Percentiles rank a stretch among this genome's conserved stretches.
These are phyloP conservation scores for Salix brachista DNA, from an alignment of 345 rosid genomes.

Conservation along the genomic window DNA sequence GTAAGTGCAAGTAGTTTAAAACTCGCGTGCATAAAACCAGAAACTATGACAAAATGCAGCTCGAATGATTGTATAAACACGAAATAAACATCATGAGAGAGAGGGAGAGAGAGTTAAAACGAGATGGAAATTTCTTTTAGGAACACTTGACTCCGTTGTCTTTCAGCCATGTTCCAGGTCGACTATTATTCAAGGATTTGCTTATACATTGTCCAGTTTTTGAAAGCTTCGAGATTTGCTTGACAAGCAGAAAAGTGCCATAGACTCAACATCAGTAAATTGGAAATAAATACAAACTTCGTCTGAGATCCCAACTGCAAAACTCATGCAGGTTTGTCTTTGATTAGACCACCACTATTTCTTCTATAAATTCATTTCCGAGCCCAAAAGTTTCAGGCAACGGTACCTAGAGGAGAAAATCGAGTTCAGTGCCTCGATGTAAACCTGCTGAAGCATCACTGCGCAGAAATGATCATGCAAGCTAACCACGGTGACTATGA, in stretches of 20 bases:
- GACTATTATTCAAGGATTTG: constrained; percentile 31
- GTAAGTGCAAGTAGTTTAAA: not conserved
- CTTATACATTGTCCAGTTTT: constrained; percentile 29
- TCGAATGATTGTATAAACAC: not conserved
- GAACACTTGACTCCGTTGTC: constrained; percentile 22
- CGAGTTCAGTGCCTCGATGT: constrained; percentile 5
- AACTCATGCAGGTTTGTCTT: constrained; percentile 13
- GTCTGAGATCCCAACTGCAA: constrained; percentile 12
- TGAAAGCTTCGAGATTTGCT: constrained; percentile 14
- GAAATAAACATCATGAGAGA: not conserved
- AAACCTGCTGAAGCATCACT: constrained; percentile 1
- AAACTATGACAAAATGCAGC: not conserved
- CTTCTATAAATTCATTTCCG: constrained; percentile 15
- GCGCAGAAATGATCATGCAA: constrained; percentile 8
- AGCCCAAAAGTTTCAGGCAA: constrained; percentile 3
- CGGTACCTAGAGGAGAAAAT: constrained; percentile 2
- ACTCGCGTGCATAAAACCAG: too few relatives aligned
- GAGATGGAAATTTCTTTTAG: constrained; percentile 7
- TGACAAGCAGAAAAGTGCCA: constrained; percentile 24
- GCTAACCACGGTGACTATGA: constrained; percentile 22
- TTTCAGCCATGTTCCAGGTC: constrained; percentile 27
- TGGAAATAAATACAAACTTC: constrained; percentile 26
- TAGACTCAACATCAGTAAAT: constrained; percentile 16
- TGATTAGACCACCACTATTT: constrained; percentile 16
- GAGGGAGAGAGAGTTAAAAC: not conserved